Conservation (phyloP, 176 grass and related monocot genomes). For the Oryza meridionalis region DNA sequence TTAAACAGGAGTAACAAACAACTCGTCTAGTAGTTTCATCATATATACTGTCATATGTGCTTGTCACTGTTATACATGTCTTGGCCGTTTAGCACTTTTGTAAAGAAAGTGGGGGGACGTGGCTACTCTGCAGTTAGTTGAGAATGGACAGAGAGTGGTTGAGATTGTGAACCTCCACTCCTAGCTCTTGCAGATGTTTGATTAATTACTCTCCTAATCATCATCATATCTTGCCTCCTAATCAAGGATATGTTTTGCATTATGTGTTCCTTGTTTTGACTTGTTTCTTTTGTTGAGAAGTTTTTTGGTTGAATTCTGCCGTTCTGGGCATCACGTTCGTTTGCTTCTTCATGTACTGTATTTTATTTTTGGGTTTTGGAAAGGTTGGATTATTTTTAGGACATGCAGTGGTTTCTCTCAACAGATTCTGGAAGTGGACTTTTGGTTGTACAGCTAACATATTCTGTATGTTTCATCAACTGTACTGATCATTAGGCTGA, state of each 20-base stretch:
- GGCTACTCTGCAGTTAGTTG: slow-evolving; percentile 34
- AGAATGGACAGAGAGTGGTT: slow-evolving; percentile 5
- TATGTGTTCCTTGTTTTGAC: not conserved
- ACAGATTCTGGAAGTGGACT: not conserved
- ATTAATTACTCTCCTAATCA: not conserved
- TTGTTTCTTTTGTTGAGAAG: not conserved
- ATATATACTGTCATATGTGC: not conserved
- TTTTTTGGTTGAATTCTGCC: not conserved
- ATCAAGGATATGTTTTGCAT: not conserved
- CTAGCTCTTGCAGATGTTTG: not conserved
- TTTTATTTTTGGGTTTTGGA: not conserved
- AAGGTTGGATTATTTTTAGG: not conserved
- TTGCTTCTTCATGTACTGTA: not conserved
- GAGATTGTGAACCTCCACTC: slow-evolving; percentile 38
- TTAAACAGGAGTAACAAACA: not conserved
- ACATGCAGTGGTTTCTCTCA: not conserved
- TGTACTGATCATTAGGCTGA: not conserved
- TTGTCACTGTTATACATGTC: slow-evolving; percentile 8
- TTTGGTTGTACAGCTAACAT: not conserved
- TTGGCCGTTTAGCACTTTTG: slow-evolving; percentile 9
- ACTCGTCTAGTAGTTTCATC: not conserved
- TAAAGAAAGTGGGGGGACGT: slow-evolving; percentile 25
- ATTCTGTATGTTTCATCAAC: not conserved
- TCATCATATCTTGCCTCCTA: not conserved
- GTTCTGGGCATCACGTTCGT: slow-evolving; percentile 35